Percentiles rank a stretch among this genome's conserved stretches.
phyloP scores from a whole-genome alignment of 306 rosid genomes.

The Trifolium dubium region DNA sequence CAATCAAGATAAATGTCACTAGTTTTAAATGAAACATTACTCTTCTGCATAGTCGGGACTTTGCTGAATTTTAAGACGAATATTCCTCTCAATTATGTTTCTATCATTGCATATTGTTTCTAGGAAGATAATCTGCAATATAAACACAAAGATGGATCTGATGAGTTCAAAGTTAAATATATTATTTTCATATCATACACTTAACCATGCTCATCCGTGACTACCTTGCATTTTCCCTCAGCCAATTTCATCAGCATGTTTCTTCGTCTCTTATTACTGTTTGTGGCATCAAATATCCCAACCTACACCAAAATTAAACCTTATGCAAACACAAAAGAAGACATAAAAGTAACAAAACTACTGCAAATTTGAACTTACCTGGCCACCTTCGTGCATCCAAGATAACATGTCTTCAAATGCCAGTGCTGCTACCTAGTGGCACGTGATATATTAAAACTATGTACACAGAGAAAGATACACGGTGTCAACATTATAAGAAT shows the following conservation, averaged over 20 bases:
- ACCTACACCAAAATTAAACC: slow-evolving; percentile 62
- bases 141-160: slow-evolving; percentile 34
- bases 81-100: slow-evolving; percentile 86
- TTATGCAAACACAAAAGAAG: slow-evolving; percentile 24
- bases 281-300: slow-evolving; percentile 99
- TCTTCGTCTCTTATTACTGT: slow-evolving; percentile 79
- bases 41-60: slow-evolving; percentile 99
- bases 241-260: slow-evolving; percentile 99
- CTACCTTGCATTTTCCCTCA: slow-evolving; percentile 97
- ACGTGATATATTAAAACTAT: slow-evolving; percentile 94
- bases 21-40: slow-evolving; percentile 62
- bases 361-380: slow-evolving; percentile 60
- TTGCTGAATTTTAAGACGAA: slow-evolving; percentile 97
- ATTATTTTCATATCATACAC: slow-evolving; percentile 27
- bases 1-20: slow-evolving; percentile 37
- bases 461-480: slow-evolving; percentile 67
- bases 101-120: slow-evolving; percentile 96
- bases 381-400: slow-evolving; percentile 99
- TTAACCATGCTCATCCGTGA: slow-evolving; percentile 33
- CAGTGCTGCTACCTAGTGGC: slow-evolving; percentile 99
- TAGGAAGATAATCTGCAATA: slow-evolving; percentile 86
- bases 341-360: slow-evolving; percentile 34
- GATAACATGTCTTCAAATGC: slow-evolving; percentile 99
- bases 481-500: slow-evolving; percentile 62
- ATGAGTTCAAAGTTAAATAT: slow-evolving; percentile 31